Conservation (phyloP, 495 filamentous ascomycete genomes). For the Annulohypoxylon bovei region DNA sequence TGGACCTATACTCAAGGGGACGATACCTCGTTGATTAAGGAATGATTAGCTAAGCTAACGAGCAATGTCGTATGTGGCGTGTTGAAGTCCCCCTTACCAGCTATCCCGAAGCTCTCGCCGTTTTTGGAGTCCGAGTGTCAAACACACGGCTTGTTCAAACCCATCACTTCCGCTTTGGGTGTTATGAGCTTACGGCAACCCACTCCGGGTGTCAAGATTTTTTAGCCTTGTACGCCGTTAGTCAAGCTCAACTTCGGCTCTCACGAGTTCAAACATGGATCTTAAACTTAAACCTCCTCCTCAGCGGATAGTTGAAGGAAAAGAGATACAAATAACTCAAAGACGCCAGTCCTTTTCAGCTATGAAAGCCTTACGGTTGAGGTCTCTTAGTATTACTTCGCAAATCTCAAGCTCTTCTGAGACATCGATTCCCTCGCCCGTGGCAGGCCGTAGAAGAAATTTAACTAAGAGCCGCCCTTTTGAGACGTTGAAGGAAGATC, state of each 20-base stretch:
- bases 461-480: conserved; percentile 37
- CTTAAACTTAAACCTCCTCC: conserved; percentile 21
- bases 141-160: not conserved
- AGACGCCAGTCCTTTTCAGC: conserved; percentile 42
- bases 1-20: conserved; percentile 4
- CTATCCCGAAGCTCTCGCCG: conserved; percentile 12
- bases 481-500: conserved; percentile 32
- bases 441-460: conserved; percentile 23
- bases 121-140: not conserved
- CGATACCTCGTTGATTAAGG: not conserved
- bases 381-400: conserved; percentile 44
- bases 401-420: conserved; percentile 43
- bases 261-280: conserved; percentile 38
- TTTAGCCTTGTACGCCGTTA: not conserved
- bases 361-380: conserved; percentile 42
- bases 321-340: conserved; percentile 30
- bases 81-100: conserved; percentile 13
- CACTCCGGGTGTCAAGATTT: not conserved
- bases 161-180: conserved; percentile 4
- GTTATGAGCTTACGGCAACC: conserved; percentile 9
- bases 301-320: conserved; percentile 26
- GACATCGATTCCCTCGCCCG: conserved; percentile 22
- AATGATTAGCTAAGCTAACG: conserved; percentile 12
- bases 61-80: conserved; percentile 1
- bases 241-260: not conserved